Base-by-base conservation (phyloP, 768 basidiomycete species). In the Panaeolus papilionaceus region DNA sequence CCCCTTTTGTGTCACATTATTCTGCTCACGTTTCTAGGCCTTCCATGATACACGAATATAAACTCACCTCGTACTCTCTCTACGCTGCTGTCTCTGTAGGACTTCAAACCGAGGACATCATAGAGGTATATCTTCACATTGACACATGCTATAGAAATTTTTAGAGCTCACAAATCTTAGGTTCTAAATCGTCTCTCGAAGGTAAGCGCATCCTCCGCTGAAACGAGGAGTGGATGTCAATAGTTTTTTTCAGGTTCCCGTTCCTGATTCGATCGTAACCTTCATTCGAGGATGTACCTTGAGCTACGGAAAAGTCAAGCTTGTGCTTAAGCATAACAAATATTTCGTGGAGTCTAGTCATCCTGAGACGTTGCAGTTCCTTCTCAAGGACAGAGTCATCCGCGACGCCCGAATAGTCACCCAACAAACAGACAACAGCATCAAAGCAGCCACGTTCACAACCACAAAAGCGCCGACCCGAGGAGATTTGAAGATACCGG, bases 11-110 rank as follows among this genome's bases (percentile, higher is more conserved):
- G 2, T 54, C 37, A 20, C 2, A 40, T 38, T 26, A 20, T 38
- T 10, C 38, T 12, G 47, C 44, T 62, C 10, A 45, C 44, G 63
- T 38, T 61, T 71, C 64, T 70, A 97, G 97, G 84, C 98, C 98
- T 64, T 91, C 95, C 61, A 95, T 97, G 81, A 96, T 99, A 70
- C 97, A 99, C 82, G 98, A 99, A 84, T 99, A 99, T 86, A 95
- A 97, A 81, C 89, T 99, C 76, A 99, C 97, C 66, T 92, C 96
- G 54, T 98, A 99, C 79, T 99, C 97, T 18, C 84, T 99, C 16
- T 99, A 99, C 79, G 98, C 98, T 68, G 98, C 98, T 62, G 97
- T 99, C 69, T 98, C 97, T 14, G 98, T 99, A 68, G 98, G 98
- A 37, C 83, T 99, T 37, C 95, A 99, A 77, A 99, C 98, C 9